Conservation (phyloP, 2,329 filamentous ascomycete genomes). For the Aspergillus clavatus region DNA sequence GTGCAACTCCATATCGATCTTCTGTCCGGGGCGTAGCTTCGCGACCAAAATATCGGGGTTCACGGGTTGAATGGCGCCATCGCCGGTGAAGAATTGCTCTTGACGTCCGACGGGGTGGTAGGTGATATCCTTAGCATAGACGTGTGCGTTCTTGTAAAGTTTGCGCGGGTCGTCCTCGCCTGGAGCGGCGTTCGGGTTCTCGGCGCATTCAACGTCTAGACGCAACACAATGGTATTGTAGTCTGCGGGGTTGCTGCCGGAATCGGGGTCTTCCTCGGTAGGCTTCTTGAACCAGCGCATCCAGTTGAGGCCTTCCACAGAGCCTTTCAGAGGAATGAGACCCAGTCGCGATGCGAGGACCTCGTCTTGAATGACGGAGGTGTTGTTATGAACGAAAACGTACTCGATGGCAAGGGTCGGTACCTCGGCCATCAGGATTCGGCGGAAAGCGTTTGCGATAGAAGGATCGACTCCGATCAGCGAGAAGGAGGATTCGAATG, state of each 20-base stretch:
- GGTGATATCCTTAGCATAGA: constrained; percentile 72
- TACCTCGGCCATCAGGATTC: constrained; percentile 91
- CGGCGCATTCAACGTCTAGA: constrained; percentile 74
- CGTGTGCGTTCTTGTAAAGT: constrained; percentile 78
- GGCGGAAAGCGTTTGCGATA: constrained; percentile 93
- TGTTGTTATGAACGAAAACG: constrained; percentile 93
- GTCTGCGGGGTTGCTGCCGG: constrained; percentile 56
- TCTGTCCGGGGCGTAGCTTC: constrained; percentile 87
- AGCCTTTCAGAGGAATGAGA: constrained; percentile 81
- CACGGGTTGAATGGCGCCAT: constrained; percentile 65
- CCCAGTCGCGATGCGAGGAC: constrained; percentile 87
- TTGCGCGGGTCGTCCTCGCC: constrained; percentile 76
- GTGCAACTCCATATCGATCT: constrained; percentile 81
- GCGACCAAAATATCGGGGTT: constrained; percentile 93
- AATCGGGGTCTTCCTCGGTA: constrained; percentile 55
- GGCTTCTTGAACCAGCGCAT: constrained; percentile 78
- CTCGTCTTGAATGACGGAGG: constrained; percentile 95
- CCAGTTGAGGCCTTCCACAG: constrained; percentile 70
- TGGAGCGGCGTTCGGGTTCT: constrained; percentile 65
- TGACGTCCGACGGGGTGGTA: constrained; percentile 75
- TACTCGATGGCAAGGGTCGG: constrained; percentile 91
- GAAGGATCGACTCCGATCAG: constrained; percentile 87
- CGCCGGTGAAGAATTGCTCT: constrained; percentile 60
- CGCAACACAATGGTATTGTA: constrained; percentile 81
- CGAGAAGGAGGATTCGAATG: constrained; percentile 77